Conservation (phyloP, 176 grass and related monocot species). For the Zea mays region DNA sequence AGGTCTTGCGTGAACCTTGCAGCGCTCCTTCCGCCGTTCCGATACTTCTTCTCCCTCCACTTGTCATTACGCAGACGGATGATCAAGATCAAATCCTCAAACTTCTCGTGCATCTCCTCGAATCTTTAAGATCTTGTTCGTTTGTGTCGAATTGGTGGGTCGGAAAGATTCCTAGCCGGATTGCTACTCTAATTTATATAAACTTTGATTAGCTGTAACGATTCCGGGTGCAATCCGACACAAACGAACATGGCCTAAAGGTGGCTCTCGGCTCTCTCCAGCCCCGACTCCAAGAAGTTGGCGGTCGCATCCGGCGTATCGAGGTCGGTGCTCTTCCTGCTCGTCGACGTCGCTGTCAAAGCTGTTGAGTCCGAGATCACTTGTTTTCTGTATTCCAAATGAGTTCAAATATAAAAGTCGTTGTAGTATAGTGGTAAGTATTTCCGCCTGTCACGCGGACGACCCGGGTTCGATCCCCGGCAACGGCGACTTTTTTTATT, state of each 20-base stretch:
- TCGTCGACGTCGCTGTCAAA: neutral
- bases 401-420: neutral
- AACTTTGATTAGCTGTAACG: too few species aligned
- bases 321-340: too few species aligned
- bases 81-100: neutral
- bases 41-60: neutral
- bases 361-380: too few species aligned
- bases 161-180: too few species aligned
- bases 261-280: neutral
- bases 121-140: too few species aligned
- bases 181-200: too few species aligned
- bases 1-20: neutral
- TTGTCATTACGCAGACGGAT: neutral
- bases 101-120: neutral
- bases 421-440: slow-evolving; percentile 47
- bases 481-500: slow-evolving; percentile 38
- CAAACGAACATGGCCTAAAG: too few species aligned
- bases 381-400: too few species aligned
- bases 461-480: slow-evolving; percentile 83
- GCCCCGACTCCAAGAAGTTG: neutral
- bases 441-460: slow-evolving; percentile 89
- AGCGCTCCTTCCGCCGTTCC: neutral
- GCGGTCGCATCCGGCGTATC: neutral
- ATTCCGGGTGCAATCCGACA: too few species aligned
- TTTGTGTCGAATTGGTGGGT: too few species aligned